A percentile compares a stretch with the other conserved stretches of the same genome.
phyloP scores from a whole-genome alignment of 345 rosid species.

The Raphanus raphanistrum region DNA sequence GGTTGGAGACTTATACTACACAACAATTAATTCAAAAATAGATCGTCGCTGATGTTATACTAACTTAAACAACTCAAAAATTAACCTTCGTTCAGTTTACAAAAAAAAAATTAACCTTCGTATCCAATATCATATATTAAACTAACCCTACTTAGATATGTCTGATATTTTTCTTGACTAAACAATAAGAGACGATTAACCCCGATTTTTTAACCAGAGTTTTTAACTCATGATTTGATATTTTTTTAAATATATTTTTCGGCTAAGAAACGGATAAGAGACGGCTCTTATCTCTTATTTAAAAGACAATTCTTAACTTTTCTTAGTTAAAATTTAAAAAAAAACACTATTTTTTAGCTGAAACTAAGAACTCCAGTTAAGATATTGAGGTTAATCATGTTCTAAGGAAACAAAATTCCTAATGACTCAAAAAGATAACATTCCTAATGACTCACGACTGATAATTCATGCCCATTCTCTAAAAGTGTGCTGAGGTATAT shows the following conservation, averaged over 20 bases:
- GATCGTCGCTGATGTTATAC: background rate
- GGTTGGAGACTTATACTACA: background rate
- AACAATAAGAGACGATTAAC: background rate
- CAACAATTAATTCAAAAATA: background rate
- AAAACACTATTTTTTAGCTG: too few species aligned
- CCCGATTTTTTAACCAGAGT: too few species aligned
- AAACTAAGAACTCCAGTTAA: too few species aligned
- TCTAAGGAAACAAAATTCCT: background rate
- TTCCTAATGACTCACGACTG: background rate
- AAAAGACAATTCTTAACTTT: too few species aligned
- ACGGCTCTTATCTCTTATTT: too few species aligned
- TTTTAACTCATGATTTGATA: too few species aligned
- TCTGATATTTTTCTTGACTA: background rate
- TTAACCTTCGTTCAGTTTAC: background rate
- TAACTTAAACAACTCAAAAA: background rate
- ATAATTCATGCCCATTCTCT: background rate
- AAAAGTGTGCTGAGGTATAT: conserved; percentile 10
- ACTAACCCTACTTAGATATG: background rate
- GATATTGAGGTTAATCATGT: too few species aligned
- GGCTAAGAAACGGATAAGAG: too few species aligned
- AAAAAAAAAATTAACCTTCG: background rate
- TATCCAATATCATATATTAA: background rate
- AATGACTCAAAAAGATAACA: background rate
- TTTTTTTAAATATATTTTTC: too few species aligned
- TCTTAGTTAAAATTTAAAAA: too few species aligned